Percentiles rank a stretch among this genome's conserved stretches.
phyloP scores from a whole-genome alignment of 2,329 filamentous ascomycete genomes.

The Shiraia bambusicola region DNA sequence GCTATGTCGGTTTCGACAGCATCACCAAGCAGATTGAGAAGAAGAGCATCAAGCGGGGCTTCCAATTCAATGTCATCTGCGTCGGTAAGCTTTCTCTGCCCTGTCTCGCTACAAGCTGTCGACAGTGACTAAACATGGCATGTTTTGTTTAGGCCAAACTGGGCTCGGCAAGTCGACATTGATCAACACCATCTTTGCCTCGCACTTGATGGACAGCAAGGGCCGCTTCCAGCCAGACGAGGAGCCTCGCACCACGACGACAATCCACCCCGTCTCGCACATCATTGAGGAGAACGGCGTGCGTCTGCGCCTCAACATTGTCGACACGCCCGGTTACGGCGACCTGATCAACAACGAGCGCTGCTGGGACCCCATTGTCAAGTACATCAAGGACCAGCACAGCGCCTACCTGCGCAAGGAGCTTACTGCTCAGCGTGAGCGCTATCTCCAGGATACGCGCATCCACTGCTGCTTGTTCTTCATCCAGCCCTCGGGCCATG shows the following conservation, averaged over 20 bases:
- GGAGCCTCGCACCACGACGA: slow-evolving; percentile 90
- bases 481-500: slow-evolving; percentile 97
- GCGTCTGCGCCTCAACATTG: slow-evolving; percentile 94
- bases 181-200: slow-evolving; percentile 99
- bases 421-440: slow-evolving; percentile 96
- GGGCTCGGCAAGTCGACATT: slow-evolving; percentile 97
- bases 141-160: slow-evolving; percentile 73
- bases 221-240: slow-evolving; percentile 91
- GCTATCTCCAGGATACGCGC: slow-evolving; percentile 98
- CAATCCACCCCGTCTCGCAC: slow-evolving; percentile 97
- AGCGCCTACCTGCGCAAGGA: slow-evolving; percentile 99
- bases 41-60: slow-evolving; percentile 98
- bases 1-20: slow-evolving; percentile 99
- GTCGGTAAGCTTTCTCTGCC: slow-evolving; percentile 71
- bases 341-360: slow-evolving; percentile 99
- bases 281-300: slow-evolving; percentile 99
- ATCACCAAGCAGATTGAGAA: slow-evolving; percentile 99
- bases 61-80: slow-evolving; percentile 99
- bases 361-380: slow-evolving; percentile 99
- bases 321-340: slow-evolving; percentile 97
- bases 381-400: slow-evolving; percentile 99
- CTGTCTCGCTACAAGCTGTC: too few species aligned
- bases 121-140: not conserved
- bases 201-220: slow-evolving; percentile 98
- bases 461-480: slow-evolving; percentile 99